These are phyloP conservation scores for Dioscorea cayenensis DNA, from an alignment of 116 monocot genomes.

Conservation along the genomic window DNA sequence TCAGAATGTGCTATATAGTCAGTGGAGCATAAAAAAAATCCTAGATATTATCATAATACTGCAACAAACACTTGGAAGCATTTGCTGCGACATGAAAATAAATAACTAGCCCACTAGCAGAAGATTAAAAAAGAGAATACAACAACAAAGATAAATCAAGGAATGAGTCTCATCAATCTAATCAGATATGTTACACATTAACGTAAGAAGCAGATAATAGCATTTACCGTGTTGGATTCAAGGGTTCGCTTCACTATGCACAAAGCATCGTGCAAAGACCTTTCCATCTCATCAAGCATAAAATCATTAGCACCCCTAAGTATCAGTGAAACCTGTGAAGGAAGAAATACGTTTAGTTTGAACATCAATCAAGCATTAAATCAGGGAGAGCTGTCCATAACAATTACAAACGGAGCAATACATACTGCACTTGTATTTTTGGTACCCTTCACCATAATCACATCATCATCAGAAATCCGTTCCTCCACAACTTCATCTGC, in stretches of 20 bases:
- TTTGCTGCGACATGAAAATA: too few species aligned
- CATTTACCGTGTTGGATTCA: constrained; percentile 80
- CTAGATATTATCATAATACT: background rate
- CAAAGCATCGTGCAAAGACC: constrained; percentile 89
- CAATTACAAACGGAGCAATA: constrained; percentile 2
- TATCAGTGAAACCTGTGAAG: constrained; percentile 43
- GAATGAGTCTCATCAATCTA: background rate
- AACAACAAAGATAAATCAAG: too few species aligned
- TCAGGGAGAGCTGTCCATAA: background rate
- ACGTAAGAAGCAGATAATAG: background rate
- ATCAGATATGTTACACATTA: background rate
- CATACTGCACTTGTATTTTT: constrained; percentile 85
- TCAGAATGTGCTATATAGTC: background rate
- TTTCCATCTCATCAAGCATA: constrained; percentile 97
- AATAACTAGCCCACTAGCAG: too few species aligned
- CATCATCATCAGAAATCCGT: constrained; percentile 87
- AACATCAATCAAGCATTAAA: background rate
- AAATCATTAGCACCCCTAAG: constrained; percentile 94
- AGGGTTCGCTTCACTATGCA: constrained; percentile 95
- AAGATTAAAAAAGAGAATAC: too few species aligned
- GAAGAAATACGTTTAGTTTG: background rate
- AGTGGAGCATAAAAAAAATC: background rate
- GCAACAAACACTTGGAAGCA: background rate
- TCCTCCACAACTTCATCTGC: constrained; percentile 97
- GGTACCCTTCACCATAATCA: constrained; percentile 83